Percentiles rank a stretch among this genome's conserved stretches.
Evolutionary conservation across 2,329 filamentous ascomycete genomes (phyloP).

Genomic region (Aspergillus novoparasiticus): DNA sequence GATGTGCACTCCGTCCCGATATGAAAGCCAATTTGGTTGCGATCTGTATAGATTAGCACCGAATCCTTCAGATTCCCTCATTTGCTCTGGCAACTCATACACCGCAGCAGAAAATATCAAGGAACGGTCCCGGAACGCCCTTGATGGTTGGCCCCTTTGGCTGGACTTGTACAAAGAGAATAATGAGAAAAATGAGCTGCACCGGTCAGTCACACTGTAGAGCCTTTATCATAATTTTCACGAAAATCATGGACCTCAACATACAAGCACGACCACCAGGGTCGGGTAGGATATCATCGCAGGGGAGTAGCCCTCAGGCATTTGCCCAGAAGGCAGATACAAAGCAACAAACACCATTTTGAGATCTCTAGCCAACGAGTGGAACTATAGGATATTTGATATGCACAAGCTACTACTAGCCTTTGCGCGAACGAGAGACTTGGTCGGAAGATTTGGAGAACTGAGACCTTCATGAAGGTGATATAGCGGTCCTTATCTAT

Average conservation of each 20-base stretch:
- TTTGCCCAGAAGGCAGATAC: conserved; percentile 13
- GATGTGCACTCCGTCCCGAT: conserved; percentile 22
- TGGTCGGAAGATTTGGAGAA: background rate
- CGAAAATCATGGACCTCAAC: background rate
- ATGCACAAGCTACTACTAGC: background rate
- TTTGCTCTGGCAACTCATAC: conserved; percentile 10
- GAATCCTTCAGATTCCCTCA: background rate
- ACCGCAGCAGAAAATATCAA: conserved; percentile 21
- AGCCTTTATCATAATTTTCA: background rate
- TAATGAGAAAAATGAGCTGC: conserved; percentile 16
- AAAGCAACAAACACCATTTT: conserved; percentile 11
- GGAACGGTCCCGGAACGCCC: conserved; percentile 18
- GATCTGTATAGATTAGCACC: conserved; percentile 9
- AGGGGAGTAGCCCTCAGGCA: conserved; percentile 5
- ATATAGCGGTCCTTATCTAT: background rate
- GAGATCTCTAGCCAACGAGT: background rate
- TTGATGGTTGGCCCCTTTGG: conserved; percentile 23
- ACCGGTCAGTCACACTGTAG: background rate
- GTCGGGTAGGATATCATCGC: conserved; percentile 7
- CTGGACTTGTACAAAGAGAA: conserved; percentile 18
- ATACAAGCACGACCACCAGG: conserved; percentile 16
- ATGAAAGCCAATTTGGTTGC: conserved; percentile 25
- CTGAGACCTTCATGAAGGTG: background rate
- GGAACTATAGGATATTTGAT: background rate
- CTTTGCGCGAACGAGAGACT: background rate